Evolutionary conservation across 495 filamentous ascomycete genomes (phyloP), one percentile per base, ranked within the genome.

Genomic region (Tuber indicum): DNA sequence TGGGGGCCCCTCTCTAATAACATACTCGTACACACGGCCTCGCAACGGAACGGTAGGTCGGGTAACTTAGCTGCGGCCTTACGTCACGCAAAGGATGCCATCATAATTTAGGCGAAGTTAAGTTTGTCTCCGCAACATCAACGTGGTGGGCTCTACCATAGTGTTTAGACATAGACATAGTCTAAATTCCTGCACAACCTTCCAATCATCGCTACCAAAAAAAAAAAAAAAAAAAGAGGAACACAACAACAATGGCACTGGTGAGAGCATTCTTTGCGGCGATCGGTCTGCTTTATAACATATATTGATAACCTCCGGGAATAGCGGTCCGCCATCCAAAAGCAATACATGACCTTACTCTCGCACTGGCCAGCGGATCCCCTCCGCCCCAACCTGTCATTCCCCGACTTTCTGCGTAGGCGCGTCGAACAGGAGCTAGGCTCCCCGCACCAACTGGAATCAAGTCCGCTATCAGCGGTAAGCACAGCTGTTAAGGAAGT

Each of bases 401-500:
- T 84, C 69, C 75, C 73, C 43, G 71, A 42, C 21, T 73, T 79
- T 1, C 70, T 84, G 3, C 74, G 69, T 3, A 42, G 72, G 14
- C 82, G 81, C 17, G 52, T 77, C 19, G 43, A 71, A 41, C 71
- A 70, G 72, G 75, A 83, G 45, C 79, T 79, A 43, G 81, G 72
- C 2, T 23, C 62, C 19, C 72, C 72, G 41, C 49, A 58, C 5
- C 73, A 71, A 74, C 49, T 74, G 16, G 42, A 36, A 23, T 46
- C 69, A 17, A 71, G 32, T 8, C 26, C 23, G 16, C 71, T 26
- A 32, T 71, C 75, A 70, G 21, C 81, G 6, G 76, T 85, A 21
- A 85, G 84, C 16, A 85, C 87, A 3, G 84, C 81, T 12, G 86
- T 82, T 42, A 82, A 79, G 14, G 84, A 84, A 45, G 79, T 52